Evolutionary conservation across 345 rosid species (phyloP).

Genomic region (Cardamine occulta): DNA sequence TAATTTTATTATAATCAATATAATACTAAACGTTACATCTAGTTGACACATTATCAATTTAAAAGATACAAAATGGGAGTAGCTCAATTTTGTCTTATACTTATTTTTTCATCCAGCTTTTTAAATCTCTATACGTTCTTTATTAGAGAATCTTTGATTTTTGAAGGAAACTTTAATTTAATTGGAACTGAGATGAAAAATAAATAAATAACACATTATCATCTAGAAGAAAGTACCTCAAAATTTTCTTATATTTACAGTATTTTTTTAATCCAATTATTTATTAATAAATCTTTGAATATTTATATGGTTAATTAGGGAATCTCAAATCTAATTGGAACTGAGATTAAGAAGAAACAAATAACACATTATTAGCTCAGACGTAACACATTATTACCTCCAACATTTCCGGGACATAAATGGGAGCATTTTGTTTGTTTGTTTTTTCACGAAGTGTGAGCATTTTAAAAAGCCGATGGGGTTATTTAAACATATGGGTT

Average conservation of each 20-base stretch:
- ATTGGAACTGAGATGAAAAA: slow-evolving; percentile 9
- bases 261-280: background rate
- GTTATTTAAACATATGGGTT: background rate
- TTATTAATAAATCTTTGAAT: background rate
- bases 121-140: background rate
- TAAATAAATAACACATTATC: background rate
- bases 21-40: background rate
- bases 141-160: background rate
- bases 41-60: background rate
- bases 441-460: background rate
- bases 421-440: background rate
- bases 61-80: background rate
- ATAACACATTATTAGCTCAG: background rate
- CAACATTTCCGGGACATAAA: background rate
- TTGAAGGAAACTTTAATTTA: background rate
- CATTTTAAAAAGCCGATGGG: background rate
- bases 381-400: slow-evolving; percentile 7
- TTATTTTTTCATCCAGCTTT: background rate
- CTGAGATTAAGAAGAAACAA: slow-evolving; percentile 12
- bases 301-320: background rate
- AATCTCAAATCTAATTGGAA: slow-evolving; percentile 5
- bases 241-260: background rate
- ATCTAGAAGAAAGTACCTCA: slow-evolving; percentile 10
- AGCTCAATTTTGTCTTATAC: slow-evolving; percentile 22
- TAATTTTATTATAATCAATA: background rate